Evolutionary conservation across 495 filamentous ascomycete species (phyloP), one percentile per base, ranked within the genome.

Genomic region (Neurospora sp.): DNA sequence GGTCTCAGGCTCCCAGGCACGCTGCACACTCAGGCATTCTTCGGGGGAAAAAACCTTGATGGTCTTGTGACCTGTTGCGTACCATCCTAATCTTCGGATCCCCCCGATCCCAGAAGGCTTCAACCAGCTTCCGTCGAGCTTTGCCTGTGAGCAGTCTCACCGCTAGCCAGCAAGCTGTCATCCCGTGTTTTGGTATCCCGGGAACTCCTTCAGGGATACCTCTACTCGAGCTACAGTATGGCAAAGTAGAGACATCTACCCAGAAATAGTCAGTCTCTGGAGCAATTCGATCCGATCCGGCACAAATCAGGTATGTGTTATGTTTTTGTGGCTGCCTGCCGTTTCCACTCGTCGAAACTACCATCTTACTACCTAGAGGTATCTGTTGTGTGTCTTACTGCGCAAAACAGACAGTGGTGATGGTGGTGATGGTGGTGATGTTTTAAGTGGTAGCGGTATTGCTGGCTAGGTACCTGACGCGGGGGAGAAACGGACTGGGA

Each of bases 11-110:
- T 61, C 20, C 69, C 69, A 71, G 71, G 69, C 40, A 68, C 72
- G 65, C 68, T 40, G 38, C 71, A 71, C 37, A 61, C 27, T 42
- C 27, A 65, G 53, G 53, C 27, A 35, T 65, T 35, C 27, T 65
- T 53, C 35, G 69, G 71, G 47, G 6, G 7, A 20, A 71, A 76
- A 75, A 74, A 72, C 69, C 20, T 39, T 71, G 73, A 27, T 68
- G 71, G 75, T 76, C 75, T 71, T 74, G 75, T 76, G 75, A 76
- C 75, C 71, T 16, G 68, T 70, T 31, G 27, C 53, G 22, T 65
- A 65, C 53, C 27, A 65, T 72, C 73, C 38, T 40, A 71, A 70
- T 74, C 68, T 76, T 71, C 72, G 20, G 73, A 73, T 72, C 61
- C 73, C 71, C 53, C 53, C 53, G 27, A 35, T 14, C 27, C 71